phyloP scores from a whole-genome alignment of 2,329 filamentous ascomycete genomes.

The Fusarium armeniacum region DNA sequence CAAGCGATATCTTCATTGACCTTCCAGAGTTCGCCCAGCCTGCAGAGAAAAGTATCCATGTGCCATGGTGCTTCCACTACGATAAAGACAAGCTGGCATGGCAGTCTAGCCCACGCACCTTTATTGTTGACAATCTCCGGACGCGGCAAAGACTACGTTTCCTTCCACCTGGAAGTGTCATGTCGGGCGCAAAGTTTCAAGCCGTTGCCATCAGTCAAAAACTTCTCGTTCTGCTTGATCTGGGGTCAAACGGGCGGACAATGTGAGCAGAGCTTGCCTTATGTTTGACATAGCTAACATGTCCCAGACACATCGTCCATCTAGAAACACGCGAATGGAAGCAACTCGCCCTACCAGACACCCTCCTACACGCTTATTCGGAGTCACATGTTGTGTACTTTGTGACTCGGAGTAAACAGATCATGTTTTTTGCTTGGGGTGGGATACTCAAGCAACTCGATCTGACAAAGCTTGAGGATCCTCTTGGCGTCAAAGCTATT shows the following conservation, averaged over 20 bases:
- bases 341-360: constrained; percentile 38
- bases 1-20: constrained; percentile 23
- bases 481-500: constrained; percentile 2
- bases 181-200: constrained; percentile 36
- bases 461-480: constrained; percentile 6
- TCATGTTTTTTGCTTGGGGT: constrained; percentile 46
- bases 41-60: not conserved
- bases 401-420: constrained; percentile 38
- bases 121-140: constrained; percentile 48
- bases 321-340: constrained; percentile 38
- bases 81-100: constrained; percentile 48
- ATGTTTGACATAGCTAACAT: not conserved
- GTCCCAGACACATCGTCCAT: constrained; percentile 43
- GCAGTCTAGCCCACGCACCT: constrained; percentile 40
- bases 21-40: not conserved
- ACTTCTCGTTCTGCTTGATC: constrained; percentile 36
- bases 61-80: constrained; percentile 40
- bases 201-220: constrained; percentile 42
- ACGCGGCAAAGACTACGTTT: constrained; percentile 41
- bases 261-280: not conserved
- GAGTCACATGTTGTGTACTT: constrained; percentile 40
- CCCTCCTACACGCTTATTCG: constrained; percentile 31
- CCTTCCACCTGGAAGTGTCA: constrained; percentile 29
- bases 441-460: constrained; percentile 39
- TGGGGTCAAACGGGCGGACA: not conserved